These are phyloP conservation scores for Xylaria digitata DNA, from an alignment of 2,329 filamentous ascomycete species.

Conservation along the genomic window DNA sequence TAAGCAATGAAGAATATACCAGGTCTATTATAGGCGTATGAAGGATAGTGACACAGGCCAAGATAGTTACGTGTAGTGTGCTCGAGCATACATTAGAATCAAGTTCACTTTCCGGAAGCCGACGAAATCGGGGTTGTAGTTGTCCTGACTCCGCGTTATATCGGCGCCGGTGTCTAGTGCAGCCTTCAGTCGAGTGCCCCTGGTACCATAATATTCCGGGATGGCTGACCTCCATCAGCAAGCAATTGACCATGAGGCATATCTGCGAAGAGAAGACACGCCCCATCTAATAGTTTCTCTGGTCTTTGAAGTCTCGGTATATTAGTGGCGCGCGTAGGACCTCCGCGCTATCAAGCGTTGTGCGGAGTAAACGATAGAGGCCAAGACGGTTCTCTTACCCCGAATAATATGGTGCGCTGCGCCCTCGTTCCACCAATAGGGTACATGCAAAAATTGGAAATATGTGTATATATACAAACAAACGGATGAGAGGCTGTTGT, in stretches of 20 bases:
- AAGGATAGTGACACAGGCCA: too few species aligned
- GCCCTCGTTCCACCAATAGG: conserved; percentile 29
- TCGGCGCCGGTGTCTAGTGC: not conserved
- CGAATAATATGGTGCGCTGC: conserved; percentile 4
- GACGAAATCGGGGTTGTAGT: conserved; percentile 1
- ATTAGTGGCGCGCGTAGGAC: not conserved
- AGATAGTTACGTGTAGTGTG: too few species aligned
- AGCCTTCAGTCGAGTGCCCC: not conserved
- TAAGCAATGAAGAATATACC: too few species aligned
- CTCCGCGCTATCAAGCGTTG: not conserved
- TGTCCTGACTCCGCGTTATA: not conserved
- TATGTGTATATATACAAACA: not conserved
- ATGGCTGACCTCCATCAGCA: not conserved
- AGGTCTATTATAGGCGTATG: too few species aligned
- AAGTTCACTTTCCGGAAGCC: not conserved
- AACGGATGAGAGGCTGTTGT: not conserved
- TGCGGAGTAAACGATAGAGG: conserved; percentile 15
- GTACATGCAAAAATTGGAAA: not conserved
- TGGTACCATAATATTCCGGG: not conserved
- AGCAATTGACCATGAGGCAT: not conserved
- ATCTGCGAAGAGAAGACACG: not conserved
- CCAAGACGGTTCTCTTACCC: not conserved
- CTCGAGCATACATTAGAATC: not conserved
- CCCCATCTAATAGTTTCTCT: not conserved
- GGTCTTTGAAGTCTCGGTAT: not conserved